Percentiles rank a stretch among this genome's conserved stretches.
phyloP scores from a whole-genome alignment of 1,284 basidiomycete species.

The Cutaneotrichosporon sp. region DNA sequence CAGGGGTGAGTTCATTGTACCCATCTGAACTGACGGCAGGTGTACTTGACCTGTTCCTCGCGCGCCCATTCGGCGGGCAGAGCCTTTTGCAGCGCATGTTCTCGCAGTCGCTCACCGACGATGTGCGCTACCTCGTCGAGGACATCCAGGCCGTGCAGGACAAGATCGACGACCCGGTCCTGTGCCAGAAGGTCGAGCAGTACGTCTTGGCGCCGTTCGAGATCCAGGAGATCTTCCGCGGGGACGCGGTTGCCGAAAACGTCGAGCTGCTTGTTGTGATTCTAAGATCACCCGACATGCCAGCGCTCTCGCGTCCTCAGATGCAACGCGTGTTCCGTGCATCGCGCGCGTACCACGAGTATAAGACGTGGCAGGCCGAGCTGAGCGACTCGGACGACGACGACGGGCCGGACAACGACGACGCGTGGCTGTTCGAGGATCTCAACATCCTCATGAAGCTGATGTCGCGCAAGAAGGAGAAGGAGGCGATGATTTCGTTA shows the following conservation, averaged over 20 bases:
- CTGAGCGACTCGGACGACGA: constrained; percentile 85
- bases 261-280: constrained; percentile 79
- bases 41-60: constrained; percentile 93
- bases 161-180: constrained; percentile 80
- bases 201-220: constrained; percentile 85
- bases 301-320: constrained; percentile 69
- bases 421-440: constrained; percentile 93
- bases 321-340: constrained; percentile 74
- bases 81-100: constrained; percentile 91
- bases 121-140: constrained; percentile 76
- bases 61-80: constrained; percentile 90
- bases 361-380: constrained; percentile 63
- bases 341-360: constrained; percentile 71
- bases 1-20: constrained; percentile 55
- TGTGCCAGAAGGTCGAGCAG: constrained; percentile 82
- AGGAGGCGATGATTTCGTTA: constrained; percentile 87
- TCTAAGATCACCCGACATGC: constrained; percentile 75
- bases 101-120: constrained; percentile 83
- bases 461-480: constrained; percentile 76
- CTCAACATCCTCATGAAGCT: constrained; percentile 73
- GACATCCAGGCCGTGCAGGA: constrained; percentile 82
- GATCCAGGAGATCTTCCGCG: constrained; percentile 76
- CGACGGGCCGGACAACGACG: constrained; percentile 84
- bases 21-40: constrained; percentile 41
- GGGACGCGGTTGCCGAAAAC: constrained; percentile 75